Percentiles rank a stretch among this genome's conserved stretches.
Conservation (phyloP, 371 early-diverging fungal species). For the Parasitella parasitica region DNA sequence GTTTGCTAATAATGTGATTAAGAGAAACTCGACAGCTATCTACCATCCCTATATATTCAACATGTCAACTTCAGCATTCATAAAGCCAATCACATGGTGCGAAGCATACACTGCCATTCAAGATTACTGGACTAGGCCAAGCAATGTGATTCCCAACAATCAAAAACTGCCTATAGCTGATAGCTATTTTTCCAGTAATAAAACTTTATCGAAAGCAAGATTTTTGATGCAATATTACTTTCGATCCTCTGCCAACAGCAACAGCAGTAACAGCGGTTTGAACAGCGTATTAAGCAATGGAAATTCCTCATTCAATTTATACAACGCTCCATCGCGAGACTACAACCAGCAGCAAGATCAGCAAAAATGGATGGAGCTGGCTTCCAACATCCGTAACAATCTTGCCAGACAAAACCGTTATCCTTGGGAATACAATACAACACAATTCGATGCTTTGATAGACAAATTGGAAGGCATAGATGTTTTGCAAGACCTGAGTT, state of each 20-base stretch:
- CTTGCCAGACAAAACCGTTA: slow-evolving; percentile 9
- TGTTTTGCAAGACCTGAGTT: slow-evolving; percentile 3
- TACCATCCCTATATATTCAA: slow-evolving; percentile 27
- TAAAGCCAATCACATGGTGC: slow-evolving; percentile 17
- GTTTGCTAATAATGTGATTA: slow-evolving; percentile 2
- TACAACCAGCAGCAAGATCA: slow-evolving; percentile 7
- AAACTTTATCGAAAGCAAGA: slow-evolving; percentile 22
- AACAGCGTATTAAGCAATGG: background rate
- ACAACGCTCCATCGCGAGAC: background rate
- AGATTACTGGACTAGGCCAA: slow-evolving; percentile 30
- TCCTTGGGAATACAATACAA: slow-evolving; percentile 2
- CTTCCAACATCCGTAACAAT: slow-evolving; percentile 24
- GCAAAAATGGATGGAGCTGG: slow-evolving; percentile 32
- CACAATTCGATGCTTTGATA: slow-evolving; percentile 2
- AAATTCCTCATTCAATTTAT: background rate
- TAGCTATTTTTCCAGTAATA: slow-evolving; percentile 23
- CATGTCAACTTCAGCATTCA: slow-evolving; percentile 6
- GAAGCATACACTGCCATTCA: slow-evolving; percentile 25
- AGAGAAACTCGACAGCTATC: background rate
- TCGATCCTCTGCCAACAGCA: slow-evolving; percentile 4
- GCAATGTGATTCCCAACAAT: background rate
- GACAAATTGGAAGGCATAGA: background rate
- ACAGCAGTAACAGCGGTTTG: background rate
- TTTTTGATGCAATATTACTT: slow-evolving; percentile 33
- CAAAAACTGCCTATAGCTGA: slow-evolving; percentile 15